phyloP scores from a whole-genome alignment of 495 filamentous ascomycete genomes.

The Xanthoparmelia taractica region DNA sequence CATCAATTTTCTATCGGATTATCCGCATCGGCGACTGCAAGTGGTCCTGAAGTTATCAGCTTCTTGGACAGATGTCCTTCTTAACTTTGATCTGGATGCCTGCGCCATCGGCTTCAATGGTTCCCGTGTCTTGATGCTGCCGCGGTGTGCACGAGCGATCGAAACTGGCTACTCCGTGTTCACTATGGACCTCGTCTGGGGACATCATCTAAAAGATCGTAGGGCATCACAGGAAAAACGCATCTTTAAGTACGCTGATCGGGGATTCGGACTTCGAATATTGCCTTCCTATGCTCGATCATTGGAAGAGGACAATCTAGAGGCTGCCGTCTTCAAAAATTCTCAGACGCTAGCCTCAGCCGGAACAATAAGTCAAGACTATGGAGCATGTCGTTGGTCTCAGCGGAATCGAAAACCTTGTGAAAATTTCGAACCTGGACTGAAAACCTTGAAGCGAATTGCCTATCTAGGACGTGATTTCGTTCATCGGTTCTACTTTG shows the following conservation, averaged over 20 bases:
- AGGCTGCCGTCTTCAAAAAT: background rate
- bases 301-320: slow-evolving; percentile 20
- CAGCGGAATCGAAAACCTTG: slow-evolving; percentile 9
- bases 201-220: slow-evolving; percentile 31
- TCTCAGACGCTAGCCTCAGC: background rate
- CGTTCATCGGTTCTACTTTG: slow-evolving; percentile 27
- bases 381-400: background rate
- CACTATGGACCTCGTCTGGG: slow-evolving; percentile 34
- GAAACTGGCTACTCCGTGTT: slow-evolving; percentile 36
- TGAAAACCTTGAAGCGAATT: slow-evolving; percentile 32
- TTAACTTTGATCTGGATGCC: slow-evolving; percentile 35
- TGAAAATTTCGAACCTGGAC: slow-evolving; percentile 23
- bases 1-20: slow-evolving; percentile 28
- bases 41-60: slow-evolving; percentile 31
- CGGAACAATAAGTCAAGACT: background rate
- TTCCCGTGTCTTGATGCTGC: slow-evolving; percentile 31
- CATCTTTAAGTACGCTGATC: slow-evolving; percentile 32
- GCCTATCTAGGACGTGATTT: slow-evolving; percentile 29
- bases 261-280: slow-evolving; percentile 33
- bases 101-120: slow-evolving; percentile 36
- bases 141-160: slow-evolving; percentile 32
- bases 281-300: slow-evolving; percentile 29
- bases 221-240: slow-evolving; percentile 30
- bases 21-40: slow-evolving; percentile 31
- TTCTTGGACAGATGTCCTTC: slow-evolving; percentile 28